phyloP scores from a whole-genome alignment of 495 filamentous ascomycete species.

The Tuber calosporum region DNA sequence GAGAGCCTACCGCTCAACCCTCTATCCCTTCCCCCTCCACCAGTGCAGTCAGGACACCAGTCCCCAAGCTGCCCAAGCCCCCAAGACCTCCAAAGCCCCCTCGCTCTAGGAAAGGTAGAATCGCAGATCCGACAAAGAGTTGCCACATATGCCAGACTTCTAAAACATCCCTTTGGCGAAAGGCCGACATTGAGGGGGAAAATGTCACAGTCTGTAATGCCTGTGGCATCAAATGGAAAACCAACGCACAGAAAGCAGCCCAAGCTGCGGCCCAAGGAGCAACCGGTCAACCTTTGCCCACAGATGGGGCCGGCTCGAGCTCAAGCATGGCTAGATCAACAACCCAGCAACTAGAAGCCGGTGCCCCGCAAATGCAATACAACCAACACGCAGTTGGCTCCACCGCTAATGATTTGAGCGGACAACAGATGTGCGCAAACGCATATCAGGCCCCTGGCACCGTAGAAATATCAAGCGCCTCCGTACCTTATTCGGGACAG shows the following conservation, averaged over 20 bases:
- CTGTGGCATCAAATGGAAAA: constrained; percentile 42
- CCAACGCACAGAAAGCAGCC: constrained; percentile 34
- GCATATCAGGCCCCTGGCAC: not conserved
- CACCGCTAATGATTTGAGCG: not conserved
- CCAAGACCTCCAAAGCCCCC: constrained; percentile 33
- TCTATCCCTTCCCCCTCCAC: constrained; percentile 9
- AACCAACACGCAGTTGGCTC: not conserved
- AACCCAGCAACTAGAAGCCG: constrained; percentile 14
- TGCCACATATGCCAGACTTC: constrained; percentile 40
- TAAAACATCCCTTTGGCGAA: constrained; percentile 40
- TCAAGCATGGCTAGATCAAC: constrained; percentile 16
- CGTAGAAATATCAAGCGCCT: not conserved
- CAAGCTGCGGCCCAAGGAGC: constrained; percentile 29
- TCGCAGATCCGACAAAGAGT: constrained; percentile 42
- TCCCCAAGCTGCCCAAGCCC: constrained; percentile 9
- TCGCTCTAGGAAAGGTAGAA: constrained; percentile 39
- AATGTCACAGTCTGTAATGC: constrained; percentile 42
- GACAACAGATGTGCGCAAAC: not conserved
- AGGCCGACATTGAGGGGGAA: constrained; percentile 40
- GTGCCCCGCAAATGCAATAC: constrained; percentile 23
- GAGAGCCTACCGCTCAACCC: constrained; percentile 23
- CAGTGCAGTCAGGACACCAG: constrained; percentile 11
- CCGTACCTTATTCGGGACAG: not conserved
- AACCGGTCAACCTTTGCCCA: constrained; percentile 18
- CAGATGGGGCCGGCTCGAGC: constrained; percentile 13